Evolutionary conservation across 2,329 filamentous ascomycete genomes (phyloP).

Genomic region (Daldinia sp.): DNA sequence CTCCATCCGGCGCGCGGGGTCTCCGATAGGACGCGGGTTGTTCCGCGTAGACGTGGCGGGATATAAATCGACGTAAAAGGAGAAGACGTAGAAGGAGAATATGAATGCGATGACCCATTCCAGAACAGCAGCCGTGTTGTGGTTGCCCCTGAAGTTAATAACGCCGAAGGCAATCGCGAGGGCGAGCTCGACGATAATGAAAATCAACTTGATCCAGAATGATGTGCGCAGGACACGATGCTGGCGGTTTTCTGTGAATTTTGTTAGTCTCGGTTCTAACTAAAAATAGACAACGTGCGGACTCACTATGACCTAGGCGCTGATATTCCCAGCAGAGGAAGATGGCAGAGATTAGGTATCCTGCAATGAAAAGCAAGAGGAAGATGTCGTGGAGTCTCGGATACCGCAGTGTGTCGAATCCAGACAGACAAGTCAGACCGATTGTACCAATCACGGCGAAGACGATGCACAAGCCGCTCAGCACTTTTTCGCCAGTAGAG

Average conservation of each 20-base stretch:
- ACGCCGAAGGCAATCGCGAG: conserved; percentile 79
- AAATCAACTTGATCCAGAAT: conserved; percentile 87
- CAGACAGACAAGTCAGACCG: conserved; percentile 81
- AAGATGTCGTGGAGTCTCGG: conserved; percentile 76
- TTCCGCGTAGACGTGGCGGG: conserved; percentile 71
- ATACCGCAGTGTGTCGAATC: conserved; percentile 84
- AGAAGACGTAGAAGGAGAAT: conserved; percentile 87
- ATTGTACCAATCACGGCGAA: conserved; percentile 78
- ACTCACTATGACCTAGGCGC: conserved; percentile 75
- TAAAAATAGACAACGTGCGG: neutral
- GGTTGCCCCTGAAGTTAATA: conserved; percentile 56
- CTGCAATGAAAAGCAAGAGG: conserved; percentile 82
- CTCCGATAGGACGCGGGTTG: conserved; percentile 33
- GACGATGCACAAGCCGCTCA: conserved; percentile 68
- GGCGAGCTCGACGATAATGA: conserved; percentile 80
- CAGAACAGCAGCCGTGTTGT: conserved; percentile 76
- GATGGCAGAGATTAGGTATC: conserved; percentile 85
- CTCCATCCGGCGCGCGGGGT: conserved; percentile 41
- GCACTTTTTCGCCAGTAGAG: conserved; percentile 67
- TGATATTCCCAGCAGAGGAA: conserved; percentile 93
- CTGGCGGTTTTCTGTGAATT: conserved; percentile 69
- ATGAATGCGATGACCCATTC: conserved; percentile 84
- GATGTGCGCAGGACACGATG: conserved; percentile 76
- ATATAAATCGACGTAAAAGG: conserved; percentile 86
- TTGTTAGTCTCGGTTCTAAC: neutral